These are phyloP conservation scores for Diacronema lutheri DNA, from an alignment of 78 protist genomes.

Conservation along the genomic window DNA sequence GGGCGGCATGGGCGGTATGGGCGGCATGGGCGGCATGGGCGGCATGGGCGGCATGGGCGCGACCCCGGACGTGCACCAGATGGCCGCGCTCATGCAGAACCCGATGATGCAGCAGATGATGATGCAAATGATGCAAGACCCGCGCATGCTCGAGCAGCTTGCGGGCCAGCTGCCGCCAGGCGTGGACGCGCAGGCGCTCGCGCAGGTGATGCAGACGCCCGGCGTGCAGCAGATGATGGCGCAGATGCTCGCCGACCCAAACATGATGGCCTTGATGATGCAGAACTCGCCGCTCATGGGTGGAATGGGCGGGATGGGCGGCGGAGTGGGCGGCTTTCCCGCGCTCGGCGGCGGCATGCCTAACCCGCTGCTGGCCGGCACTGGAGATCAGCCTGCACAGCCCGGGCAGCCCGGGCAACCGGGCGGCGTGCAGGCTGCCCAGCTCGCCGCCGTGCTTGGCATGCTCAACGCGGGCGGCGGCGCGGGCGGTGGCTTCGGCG, in stretches of 20 bases:
- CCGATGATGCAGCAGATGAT: neutral
- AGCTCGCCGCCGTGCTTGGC: too few relatives aligned
- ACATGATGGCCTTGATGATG: neutral
- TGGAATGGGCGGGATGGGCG: too few relatives aligned
- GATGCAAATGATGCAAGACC: constrained; percentile 21
- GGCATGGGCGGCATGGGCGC: neutral
- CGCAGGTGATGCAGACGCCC: constrained; percentile 11
- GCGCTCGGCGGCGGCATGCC: too few relatives aligned
- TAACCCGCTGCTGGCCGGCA: too few relatives aligned
- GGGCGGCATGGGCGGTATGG: constrained; percentile 13
- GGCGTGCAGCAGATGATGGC: neutral
- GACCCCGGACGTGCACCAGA: neutral
- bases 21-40: constrained; percentile 21
- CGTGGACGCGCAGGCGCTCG: neutral
- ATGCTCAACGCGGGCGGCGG: too few relatives aligned
- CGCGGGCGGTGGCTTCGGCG: too few relatives aligned
- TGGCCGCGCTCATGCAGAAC: neutral
- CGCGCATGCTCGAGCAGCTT: neutral
- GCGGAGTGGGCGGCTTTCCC: too few relatives aligned
- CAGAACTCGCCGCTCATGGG: neutral
- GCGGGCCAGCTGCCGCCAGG: too few relatives aligned
- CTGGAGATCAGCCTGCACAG: too few relatives aligned
- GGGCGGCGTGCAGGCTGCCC: too few relatives aligned
- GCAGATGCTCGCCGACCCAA: neutral
- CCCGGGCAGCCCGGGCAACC: too few relatives aligned